Percentiles rank a stretch among this genome's conserved stretches.
phyloP scores from a whole-genome alignment of 306 rosid species.

The Lathyrus sativus region DNA sequence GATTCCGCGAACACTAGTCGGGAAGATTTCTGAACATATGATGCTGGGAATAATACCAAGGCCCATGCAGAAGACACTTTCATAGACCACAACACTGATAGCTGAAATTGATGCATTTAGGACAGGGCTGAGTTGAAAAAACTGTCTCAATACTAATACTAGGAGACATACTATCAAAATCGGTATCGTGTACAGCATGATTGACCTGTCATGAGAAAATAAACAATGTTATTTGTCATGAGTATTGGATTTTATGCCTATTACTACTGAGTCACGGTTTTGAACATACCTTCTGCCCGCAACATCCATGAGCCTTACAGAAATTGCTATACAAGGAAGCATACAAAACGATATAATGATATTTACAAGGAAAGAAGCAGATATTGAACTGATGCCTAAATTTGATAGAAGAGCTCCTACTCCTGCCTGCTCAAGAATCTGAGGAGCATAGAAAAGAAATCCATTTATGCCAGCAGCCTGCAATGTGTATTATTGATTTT shows the following conservation, averaged over 20 bases:
- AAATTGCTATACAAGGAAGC: slow-evolving; percentile 75
- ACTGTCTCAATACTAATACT: slow-evolving; percentile 46
- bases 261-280: background rate
- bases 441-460: slow-evolving; percentile 71
- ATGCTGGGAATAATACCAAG: too few species aligned
- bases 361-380: slow-evolving; percentile 62
- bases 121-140: slow-evolving; percentile 42
- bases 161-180: slow-evolving; percentile 55
- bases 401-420: slow-evolving; percentile 56
- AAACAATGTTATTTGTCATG: slow-evolving; percentile 1
- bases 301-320: slow-evolving; percentile 71
- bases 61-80: slow-evolving; percentile 31
- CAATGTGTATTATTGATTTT: slow-evolving; percentile 17
- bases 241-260: too few species aligned
- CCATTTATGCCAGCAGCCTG: slow-evolving; percentile 79
- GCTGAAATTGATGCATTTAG: slow-evolving; percentile 53
- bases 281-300: slow-evolving; percentile 70
- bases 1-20: too few species aligned
- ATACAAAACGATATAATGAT: slow-evolving; percentile 59
- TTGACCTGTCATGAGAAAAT: slow-evolving; percentile 49
- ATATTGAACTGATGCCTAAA: slow-evolving; percentile 53
- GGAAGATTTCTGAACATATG: too few species aligned
- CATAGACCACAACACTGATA: slow-evolving; percentile 50
- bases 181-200: slow-evolving; percentile 26
- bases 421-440: slow-evolving; percentile 65